Conservation (phyloP, 257 asterid genomes). For the Hygrophila difformis region DNA sequence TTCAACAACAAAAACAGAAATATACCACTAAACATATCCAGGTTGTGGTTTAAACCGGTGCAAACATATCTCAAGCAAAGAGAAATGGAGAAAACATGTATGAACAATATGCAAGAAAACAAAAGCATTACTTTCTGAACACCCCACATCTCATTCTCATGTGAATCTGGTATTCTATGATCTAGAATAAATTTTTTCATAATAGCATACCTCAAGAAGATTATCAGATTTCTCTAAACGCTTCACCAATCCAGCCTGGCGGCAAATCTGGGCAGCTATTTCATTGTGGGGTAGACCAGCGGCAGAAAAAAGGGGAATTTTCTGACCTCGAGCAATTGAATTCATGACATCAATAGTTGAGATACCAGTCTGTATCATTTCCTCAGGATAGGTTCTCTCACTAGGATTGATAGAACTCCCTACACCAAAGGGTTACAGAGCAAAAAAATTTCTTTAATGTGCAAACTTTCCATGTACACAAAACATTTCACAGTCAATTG, state of each 20-base stretch:
- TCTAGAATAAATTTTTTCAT: neutral
- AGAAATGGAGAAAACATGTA: neutral
- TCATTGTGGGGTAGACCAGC: conserved; percentile 99
- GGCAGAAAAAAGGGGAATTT: conserved; percentile 94
- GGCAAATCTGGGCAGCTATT: conserved; percentile 98
- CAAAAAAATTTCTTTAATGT: neutral
- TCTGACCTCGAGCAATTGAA: conserved; percentile 97
- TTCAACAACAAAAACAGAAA: conserved; percentile 7
- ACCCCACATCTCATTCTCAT: no score
- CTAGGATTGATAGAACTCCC: conserved; percentile 99
- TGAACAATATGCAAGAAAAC: neutral
- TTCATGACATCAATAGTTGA: conserved; percentile 98
- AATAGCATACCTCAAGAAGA: conserved; percentile 63
- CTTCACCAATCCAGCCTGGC: conserved; percentile 98
- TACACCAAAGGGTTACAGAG: no score
- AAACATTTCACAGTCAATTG: conserved; percentile 13
- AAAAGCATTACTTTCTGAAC: no score
- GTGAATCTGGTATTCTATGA: neutral
- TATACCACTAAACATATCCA: neutral
- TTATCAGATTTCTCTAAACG: conserved; percentile 80
- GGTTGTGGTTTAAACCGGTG: neutral
- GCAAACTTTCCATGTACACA: neutral
- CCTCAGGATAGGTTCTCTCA: conserved; percentile 98
- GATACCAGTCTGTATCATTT: conserved; percentile 97
- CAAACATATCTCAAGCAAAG: neutral